Base-by-base conservation (phyloP, 1,284 basidiomycete species). In the Cutaneotrichosporon dermatis region DNA sequence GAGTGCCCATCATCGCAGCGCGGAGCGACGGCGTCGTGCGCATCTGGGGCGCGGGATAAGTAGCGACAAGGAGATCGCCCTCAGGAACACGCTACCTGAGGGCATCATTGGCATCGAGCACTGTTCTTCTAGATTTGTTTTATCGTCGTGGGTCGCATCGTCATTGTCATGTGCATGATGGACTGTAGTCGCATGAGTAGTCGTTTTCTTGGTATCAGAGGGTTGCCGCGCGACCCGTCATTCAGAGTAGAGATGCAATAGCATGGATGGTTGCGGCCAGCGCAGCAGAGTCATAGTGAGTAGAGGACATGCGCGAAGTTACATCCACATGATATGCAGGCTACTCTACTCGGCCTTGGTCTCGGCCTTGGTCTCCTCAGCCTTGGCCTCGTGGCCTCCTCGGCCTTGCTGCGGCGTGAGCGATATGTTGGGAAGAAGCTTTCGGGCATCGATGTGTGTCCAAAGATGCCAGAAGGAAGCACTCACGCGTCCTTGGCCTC, bases 21-120 rank as follows among this genome's bases (percentile, higher is more conserved):
- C 91, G 6, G 94, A 15, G 92, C 92, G 7, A 98, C 77, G 92
- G 93, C n/a, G 87, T 92, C 35, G 86, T 97, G 61, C 92, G 93
- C 75, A 81, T 98, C 49, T 97, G 75, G 75, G 69, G 71, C 1
- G 63, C 69, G 15, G 64, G 62, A 13, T 71, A 60, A 51, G 4
- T 10, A 45, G 1, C 15, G 25, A 45, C n/a, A 37, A 33, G 16
- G 9, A 45, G 25, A 45, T 45, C 16, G 44, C 44, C 44, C 44
- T 5, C 16, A 25, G 25, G 25, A 25, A 25, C 25, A 25, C 25
- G 25, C 25, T 25, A 25, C 25, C 25, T 12, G 25, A 34, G 46
- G 46, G 46, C 33, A 12, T 5, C 11, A 35, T 36, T 35, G 34
- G 46, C 46, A 49, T 49, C 35, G 44, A 45, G 33, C 46, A 49